Base-by-base conservation (phyloP, 805 yeast genomes). In the Suhomyces prunicola region DNA sequence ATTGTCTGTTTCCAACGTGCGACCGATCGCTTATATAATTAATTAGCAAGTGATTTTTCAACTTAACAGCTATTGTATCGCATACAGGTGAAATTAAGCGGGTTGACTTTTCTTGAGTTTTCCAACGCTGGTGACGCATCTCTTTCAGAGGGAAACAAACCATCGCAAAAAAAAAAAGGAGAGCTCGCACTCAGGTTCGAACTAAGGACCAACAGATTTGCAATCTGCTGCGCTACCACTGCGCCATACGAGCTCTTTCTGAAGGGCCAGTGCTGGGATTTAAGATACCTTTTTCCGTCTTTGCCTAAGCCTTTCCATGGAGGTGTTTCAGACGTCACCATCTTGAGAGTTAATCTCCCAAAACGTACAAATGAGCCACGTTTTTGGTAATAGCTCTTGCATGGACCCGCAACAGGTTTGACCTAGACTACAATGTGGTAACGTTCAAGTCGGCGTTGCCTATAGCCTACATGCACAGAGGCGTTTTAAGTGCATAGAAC, bases 151-250 rank as follows among this genome's bases (percentile, higher is more conserved):
- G 5, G 6, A 24, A 23, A 36, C 24, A 49, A 36, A 27, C 19
- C 23, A 15, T 3, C 7, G 22, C 12, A 6, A 1, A 9, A 47
- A 35, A 47, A 47, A 51, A 26, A 19, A 19, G 19, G 12, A 41
- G 29, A 33, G 94, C 90, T 86, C 83, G 86, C 85, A 81, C 90
- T 87, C 96, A 86, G 96, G 85, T 71, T 89, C 85, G 96, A 89
- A 89, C 96, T 86, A 84, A 87, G 91, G 94, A 89, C 96, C 96
- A 87, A 85, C 88, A 87, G 96, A 89, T 88, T 89, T 89, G 96
- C 96, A 89, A 89, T 89, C 96, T 86, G 90, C 91, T 87, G 94
- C 96, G 92, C 94, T 88, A 88, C 96, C 94, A 85, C 94, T 88
- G 92, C 91, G 96, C 96, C 91, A 88, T 79, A 80, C 86, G 78